Base-by-base conservation (phyloP, 1,284 basidiomycete species). In the Blastosporella zonata region DNA sequence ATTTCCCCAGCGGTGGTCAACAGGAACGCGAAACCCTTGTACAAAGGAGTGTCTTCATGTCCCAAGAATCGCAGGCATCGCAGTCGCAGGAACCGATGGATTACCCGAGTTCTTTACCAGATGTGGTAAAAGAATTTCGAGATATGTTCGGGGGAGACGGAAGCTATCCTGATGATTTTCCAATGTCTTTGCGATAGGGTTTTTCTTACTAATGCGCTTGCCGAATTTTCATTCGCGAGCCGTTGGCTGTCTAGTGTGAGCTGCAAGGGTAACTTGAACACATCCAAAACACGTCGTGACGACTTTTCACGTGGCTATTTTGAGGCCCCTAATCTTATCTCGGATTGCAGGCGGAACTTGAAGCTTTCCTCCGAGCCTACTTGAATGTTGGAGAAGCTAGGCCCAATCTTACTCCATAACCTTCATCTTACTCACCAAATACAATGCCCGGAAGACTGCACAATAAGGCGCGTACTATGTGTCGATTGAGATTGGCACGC, bases 361-460 rank as follows among this genome's bases (percentile, higher is more conserved):
- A 12, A 22, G 10, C 13, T 12, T n/a, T 5, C n/a, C 8, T 18
- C 6, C 3, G 17, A 39, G 27, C 39, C 20, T 36, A 27, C 25
- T 23, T 36, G n/a, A n/a, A n/a, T n/a, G 25, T 27, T 27, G 10
- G 10, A 5, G 25, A 27, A 5, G 13, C 4, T 21, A 34, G 35
- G 22, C 21, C 12, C 41, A 4, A 34, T 28, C 9, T 25, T 12
- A 34, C 18, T 41, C 25, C 21, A 34, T 27, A 27, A 27, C 25
- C 5, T 31, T 3, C 29, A 31, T 31, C 29, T 31, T 6, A 41
- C 22, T 41, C 39, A 21, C 50, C 45, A 37, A 6, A 50, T 18
- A 59, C 53, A 44, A 87, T 89, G 84, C 63, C 79, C 52, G 82
- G 81, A 54, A 82, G 87, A 64, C 78, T 90, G 59, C 75, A 81